phyloP scores from a whole-genome alignment of 345 rosid genomes.

The Viola odorata region DNA sequence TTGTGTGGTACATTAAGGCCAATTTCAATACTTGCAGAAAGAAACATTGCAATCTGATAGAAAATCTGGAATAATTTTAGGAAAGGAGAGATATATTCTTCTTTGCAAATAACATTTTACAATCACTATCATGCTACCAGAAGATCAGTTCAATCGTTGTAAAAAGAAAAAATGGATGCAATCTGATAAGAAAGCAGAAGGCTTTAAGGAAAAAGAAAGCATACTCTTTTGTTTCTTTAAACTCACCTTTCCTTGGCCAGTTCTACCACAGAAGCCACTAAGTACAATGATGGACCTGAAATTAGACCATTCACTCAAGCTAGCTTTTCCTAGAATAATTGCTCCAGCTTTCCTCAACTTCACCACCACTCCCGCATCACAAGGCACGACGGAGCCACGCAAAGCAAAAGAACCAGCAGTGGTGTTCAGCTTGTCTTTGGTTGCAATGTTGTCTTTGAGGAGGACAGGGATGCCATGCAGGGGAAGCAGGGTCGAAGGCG shows the following conservation, averaged over 20 bases:
- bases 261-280: constrained; percentile 49
- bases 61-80: too few relatives aligned
- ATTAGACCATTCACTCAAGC: constrained; percentile 61
- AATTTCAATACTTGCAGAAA: too few relatives aligned
- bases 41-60: too few relatives aligned
- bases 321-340: constrained; percentile 68
- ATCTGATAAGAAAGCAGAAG: too few relatives aligned
- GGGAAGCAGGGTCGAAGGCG: constrained; percentile 11
- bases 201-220: too few relatives aligned
- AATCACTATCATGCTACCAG: too few relatives aligned
- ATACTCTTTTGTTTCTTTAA: neutral
- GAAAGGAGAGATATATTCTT: too few relatives aligned
- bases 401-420: constrained; percentile 70
- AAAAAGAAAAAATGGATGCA: too few relatives aligned
- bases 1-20: too few relatives aligned
- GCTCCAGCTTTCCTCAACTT: constrained; percentile 56
- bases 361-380: constrained; percentile 59
- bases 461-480: constrained; percentile 66
- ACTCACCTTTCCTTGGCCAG: constrained; percentile 62
- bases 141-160: too few relatives aligned
- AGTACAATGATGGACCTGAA: constrained; percentile 27
- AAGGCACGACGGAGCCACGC: constrained; percentile 51
- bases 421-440: constrained; percentile 61
- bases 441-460: constrained; percentile 61
- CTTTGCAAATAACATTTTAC: too few relatives aligned